Base-by-base conservation (phyloP, 192 early-diverging fungal species). In the Podochytrium sp. region DNA sequence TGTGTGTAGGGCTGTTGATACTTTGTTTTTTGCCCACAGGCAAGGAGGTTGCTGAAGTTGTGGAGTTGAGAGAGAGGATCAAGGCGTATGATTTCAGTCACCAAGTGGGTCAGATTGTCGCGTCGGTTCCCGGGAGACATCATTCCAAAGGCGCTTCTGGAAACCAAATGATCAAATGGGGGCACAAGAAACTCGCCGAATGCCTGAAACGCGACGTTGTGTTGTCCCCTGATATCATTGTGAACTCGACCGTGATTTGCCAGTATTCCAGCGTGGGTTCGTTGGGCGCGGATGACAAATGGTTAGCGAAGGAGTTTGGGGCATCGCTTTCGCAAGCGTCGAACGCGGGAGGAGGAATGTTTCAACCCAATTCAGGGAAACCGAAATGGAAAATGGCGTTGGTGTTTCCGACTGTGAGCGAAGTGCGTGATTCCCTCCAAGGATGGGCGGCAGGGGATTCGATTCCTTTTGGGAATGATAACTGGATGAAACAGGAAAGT, bases 241-340 rank as follows among this genome's bases (percentile, higher is more conserved):
- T 5, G 10, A 29, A 55, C 10, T 33, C 34, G 37, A 71, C 69
- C 4, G 27, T 71, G 32, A n/a, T 71, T 1, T 57, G 20, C 20
- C 51, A 91, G 83, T 87, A 85, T 47, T 91, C 90, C 2, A 87
- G 85, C 52, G 80, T 90, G 23, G 90, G 89, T 6, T 84, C 84
- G 2, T 75, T 90, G 0, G 89, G 89, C 6, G 81, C 76, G 30
- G 69, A 71, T 6, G 80, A 90, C 57, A 62, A 71, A 16, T 91
- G 89, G 89, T 72, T 90, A 38, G 66, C 69, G 0, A 69, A 83
- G 3, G 88, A 88, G 41, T 87, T 91, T 75, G 85, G 71, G 39
- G 56, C 51, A 14, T 78, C 80, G 59, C 40, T 59, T 10, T 60
- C 16, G 66, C 39, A 50, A 70, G 14, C 70, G 73, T 29, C 6